These are phyloP conservation scores for Quercus bicolor DNA, from an alignment of 306 rosid genomes.

Conservation along the genomic window DNA sequence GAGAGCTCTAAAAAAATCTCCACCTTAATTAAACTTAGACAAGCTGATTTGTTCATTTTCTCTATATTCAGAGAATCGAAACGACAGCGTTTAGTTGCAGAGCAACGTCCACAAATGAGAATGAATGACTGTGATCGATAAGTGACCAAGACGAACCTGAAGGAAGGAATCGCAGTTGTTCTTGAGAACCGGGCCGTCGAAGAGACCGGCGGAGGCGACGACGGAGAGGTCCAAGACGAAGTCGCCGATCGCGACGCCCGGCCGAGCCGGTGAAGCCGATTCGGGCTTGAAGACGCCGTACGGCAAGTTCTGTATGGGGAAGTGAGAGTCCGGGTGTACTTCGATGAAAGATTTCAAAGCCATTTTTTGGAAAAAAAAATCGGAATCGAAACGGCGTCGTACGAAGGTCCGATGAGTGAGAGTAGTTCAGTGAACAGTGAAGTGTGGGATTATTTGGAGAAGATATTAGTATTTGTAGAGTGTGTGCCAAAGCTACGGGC, in stretches of 20 bases:
- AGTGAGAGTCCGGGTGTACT: constrained; percentile 75
- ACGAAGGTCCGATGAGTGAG: neutral
- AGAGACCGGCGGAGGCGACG: constrained; percentile 67
- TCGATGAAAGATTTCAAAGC: constrained; percentile 57
- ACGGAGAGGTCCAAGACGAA: constrained; percentile 75
- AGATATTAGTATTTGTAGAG: neutral
- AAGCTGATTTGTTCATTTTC: neutral
- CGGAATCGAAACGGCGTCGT: neutral
- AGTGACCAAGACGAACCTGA: constrained; percentile 39
- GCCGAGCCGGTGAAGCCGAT: constrained; percentile 52
- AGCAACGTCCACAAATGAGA: neutral
- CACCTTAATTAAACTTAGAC: neutral
- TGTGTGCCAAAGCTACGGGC: too few species aligned
- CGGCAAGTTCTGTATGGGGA: constrained; percentile 86
- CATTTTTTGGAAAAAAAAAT: constrained; percentile 20
- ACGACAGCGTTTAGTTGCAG: neutral
- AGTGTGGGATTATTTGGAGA: neutral
- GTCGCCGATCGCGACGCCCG: constrained; percentile 86
- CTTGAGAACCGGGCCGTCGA: constrained; percentile 73
- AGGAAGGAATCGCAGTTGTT: constrained; percentile 72
- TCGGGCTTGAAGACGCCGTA: constrained; percentile 74
- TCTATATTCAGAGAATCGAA: neutral
- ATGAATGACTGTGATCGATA: neutral
- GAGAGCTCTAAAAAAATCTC: neutral
- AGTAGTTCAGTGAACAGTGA: neutral